Evolutionary conservation across 1,139 yeast species (phyloP).

Genomic region (Yamadazyma songkhlaensis): DNA sequence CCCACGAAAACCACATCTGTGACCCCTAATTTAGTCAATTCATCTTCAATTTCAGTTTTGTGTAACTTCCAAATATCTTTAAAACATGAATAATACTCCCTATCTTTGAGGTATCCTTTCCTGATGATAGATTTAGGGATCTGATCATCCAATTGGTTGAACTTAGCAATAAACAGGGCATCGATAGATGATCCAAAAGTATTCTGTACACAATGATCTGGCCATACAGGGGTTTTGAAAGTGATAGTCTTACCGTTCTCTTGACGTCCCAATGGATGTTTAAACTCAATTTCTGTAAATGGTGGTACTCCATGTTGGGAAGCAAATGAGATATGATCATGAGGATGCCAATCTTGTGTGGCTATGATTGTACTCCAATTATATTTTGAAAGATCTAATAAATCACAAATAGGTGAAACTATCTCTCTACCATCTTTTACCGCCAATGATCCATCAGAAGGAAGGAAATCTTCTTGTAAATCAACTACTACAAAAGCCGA

Average conservation of each 20-base stretch:
- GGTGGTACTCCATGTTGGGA: slow-evolving; percentile 58
- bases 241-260: slow-evolving; percentile 24
- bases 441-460: slow-evolving; percentile 74
- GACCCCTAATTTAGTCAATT: slow-evolving; percentile 44
- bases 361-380: slow-evolving; percentile 67
- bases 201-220: slow-evolving; percentile 82
- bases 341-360: slow-evolving; percentile 90
- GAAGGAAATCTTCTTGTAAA: slow-evolving; percentile 81
- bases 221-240: slow-evolving; percentile 67
- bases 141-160: slow-evolving; percentile 19
- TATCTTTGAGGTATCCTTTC: slow-evolving; percentile 68
- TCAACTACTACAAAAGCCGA: slow-evolving; percentile 72
- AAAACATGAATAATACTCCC: slow-evolving; percentile 92
- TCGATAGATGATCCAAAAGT: slow-evolving; percentile 68
- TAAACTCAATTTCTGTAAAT: slow-evolving; percentile 47
- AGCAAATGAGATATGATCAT: slow-evolving; percentile 78
- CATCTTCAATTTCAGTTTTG: slow-evolving; percentile 59
- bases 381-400: slow-evolving; percentile 32
- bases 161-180: slow-evolving; percentile 28
- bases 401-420: slow-evolving; percentile 46
- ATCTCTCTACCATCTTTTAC: slow-evolving; percentile 64
- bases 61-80: slow-evolving; percentile 74
- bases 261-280: slow-evolving; percentile 46
- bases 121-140: slow-evolving; percentile 45
- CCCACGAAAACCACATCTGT: slow-evolving; percentile 75